Conservation (phyloP, 73 alveolate species). For the Urostyla sp. region DNA sequence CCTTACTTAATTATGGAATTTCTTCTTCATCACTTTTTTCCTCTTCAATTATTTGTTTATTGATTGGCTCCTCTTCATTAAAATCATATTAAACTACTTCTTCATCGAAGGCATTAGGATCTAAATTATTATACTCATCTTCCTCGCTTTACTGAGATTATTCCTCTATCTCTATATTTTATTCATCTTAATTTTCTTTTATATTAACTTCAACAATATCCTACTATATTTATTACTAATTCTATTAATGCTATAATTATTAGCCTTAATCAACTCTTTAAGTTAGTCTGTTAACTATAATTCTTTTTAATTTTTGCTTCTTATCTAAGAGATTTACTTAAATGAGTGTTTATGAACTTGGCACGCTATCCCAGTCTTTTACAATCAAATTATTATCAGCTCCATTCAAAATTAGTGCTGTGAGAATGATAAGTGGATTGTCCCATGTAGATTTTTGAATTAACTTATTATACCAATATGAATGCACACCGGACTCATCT, state of each 20-base stretch:
- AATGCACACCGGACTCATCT: background rate
- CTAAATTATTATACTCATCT: conserved; percentile 25
- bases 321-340: conserved; percentile 8
- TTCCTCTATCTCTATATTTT: conserved; percentile 20
- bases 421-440: conserved; percentile 17
- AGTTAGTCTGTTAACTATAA: background rate
- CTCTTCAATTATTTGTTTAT: background rate
- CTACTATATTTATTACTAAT: background rate
- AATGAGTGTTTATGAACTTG: conserved; percentile 5
- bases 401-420: conserved; percentile 2
- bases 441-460: conserved; percentile 45
- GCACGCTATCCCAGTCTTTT: conserved; percentile 48
- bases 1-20: conserved; percentile 6
- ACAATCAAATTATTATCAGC: background rate
- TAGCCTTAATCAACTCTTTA: background rate
- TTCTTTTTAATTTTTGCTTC: conserved; percentile 1
- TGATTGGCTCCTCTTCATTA: background rate
- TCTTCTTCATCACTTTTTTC: background rate
- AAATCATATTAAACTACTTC: background rate
- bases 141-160: background rate
- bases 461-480: conserved; percentile 26
- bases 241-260: too few relatives aligned
- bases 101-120: conserved; percentile 46
- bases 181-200: conserved; percentile 14
- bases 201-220: background rate